A percentile compares a stretch with the other conserved stretches of the same genome.
Evolutionary conservation across 2,329 filamentous ascomycete species (phyloP).

Genomic region (Scedosporium boydii): DNA sequence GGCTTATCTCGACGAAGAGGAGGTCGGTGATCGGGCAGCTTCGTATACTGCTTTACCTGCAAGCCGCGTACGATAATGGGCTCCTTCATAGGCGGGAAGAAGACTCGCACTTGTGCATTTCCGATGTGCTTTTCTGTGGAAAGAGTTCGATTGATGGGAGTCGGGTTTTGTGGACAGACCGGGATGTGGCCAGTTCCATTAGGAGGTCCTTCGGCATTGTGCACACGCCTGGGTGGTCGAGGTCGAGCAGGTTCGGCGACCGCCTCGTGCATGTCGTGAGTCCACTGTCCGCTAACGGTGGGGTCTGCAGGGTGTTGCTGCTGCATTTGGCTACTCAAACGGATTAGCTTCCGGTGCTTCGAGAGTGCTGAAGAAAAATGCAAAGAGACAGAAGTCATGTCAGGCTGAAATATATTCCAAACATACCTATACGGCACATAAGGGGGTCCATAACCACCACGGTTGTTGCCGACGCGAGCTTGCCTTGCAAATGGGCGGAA

Average conservation of each 20-base stretch:
- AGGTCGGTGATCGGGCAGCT: constrained; percentile 87
- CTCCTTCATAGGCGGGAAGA: constrained; percentile 63
- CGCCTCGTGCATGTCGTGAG: constrained; percentile 86
- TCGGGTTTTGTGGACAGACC: constrained; percentile 47
- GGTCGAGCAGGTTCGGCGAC: constrained; percentile 37
- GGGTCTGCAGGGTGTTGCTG: constrained; percentile 42
- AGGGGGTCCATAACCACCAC: constrained; percentile 47
- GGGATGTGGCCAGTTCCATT: constrained; percentile 46
- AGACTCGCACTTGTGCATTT: constrained; percentile 76
- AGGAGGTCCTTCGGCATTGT: constrained; percentile 33
- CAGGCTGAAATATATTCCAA: background rate
- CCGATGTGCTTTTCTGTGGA: constrained; percentile 78
- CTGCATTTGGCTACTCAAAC: constrained; percentile 19
- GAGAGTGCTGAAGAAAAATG: background rate
- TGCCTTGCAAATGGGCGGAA: constrained; percentile 59
- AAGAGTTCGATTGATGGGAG: constrained; percentile 64
- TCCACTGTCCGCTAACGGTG: constrained; percentile 69
- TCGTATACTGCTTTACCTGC: constrained; percentile 82
- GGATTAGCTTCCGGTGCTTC: constrained; percentile 15
- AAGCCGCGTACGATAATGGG: constrained; percentile 65
- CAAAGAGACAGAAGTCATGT: constrained; percentile 1
- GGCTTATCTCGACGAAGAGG: constrained; percentile 93
- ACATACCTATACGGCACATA: constrained; percentile 57
- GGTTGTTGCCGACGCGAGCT: constrained; percentile 52
- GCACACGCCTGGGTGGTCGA: constrained; percentile 29